phyloP scores from a whole-genome alignment of 1,284 basidiomycete species.

The Sanghuangporus sanghuang region DNA sequence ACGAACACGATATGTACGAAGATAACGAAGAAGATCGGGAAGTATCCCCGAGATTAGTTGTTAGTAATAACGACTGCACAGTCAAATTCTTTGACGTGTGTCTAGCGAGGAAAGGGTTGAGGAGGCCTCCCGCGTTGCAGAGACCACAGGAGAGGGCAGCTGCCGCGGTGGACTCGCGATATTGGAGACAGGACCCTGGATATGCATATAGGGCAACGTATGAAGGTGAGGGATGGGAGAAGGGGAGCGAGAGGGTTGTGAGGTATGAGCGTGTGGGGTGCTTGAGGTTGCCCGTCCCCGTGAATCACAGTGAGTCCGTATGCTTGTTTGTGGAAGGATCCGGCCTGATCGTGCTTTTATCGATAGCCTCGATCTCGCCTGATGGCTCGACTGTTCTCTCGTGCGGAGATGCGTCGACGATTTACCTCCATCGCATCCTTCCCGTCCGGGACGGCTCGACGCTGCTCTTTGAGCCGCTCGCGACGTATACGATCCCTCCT shows the following conservation, averaged over 20 bases:
- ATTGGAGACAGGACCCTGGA: not conserved
- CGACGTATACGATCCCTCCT: slow-evolving; percentile 51
- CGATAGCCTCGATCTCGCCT: slow-evolving; percentile 73
- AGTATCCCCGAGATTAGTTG: slow-evolving; percentile 64
- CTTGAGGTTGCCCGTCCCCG: slow-evolving; percentile 60
- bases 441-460: slow-evolving; percentile 42
- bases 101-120: slow-evolving; percentile 7
- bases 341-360: slow-evolving; percentile 15
- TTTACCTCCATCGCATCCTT: slow-evolving; percentile 64
- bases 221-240: slow-evolving; percentile 19
- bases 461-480: slow-evolving; percentile 52
- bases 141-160: not conserved
- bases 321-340: slow-evolving; percentile 17
- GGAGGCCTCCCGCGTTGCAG: not conserved
- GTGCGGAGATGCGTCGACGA: slow-evolving; percentile 81
- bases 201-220: not conserved
- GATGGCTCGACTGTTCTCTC: slow-evolving; percentile 80
- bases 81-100: slow-evolving; percentile 70
- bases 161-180: slow-evolving; percentile 29
- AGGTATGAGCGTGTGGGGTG: slow-evolving; percentile 41
- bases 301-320: slow-evolving; percentile 51
- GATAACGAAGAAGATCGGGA: not conserved
- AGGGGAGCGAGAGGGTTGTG: slow-evolving; percentile 24
- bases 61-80: slow-evolving; percentile 80
- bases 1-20: not conserved